Evolutionary conservation across 2,329 filamentous ascomycete species (phyloP).

Genomic region (Didymella sp.): DNA sequence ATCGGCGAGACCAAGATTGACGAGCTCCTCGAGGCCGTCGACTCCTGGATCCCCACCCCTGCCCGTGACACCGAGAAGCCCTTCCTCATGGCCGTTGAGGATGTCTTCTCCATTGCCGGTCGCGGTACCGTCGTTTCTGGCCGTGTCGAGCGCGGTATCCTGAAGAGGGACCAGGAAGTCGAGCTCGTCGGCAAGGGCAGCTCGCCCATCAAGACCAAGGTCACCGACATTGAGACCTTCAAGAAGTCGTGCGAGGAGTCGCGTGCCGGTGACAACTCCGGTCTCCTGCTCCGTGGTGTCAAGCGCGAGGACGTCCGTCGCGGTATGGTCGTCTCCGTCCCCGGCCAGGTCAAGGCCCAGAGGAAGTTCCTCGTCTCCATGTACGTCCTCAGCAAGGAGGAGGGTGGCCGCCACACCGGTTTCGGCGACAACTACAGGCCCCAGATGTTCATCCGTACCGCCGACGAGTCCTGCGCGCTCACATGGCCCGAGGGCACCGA

Average conservation of each 20-base stretch:
- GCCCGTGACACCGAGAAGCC: slow-evolving; percentile 95
- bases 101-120: slow-evolving; percentile 67
- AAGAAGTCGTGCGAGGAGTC: slow-evolving; percentile 99
- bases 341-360: slow-evolving; percentile 84
- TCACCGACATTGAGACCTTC: slow-evolving; percentile 99
- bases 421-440: slow-evolving; percentile 97
- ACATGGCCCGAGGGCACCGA: slow-evolving; percentile 85
- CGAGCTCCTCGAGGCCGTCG: slow-evolving; percentile 86
- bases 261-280: slow-evolving; percentile 96
- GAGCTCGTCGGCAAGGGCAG: slow-evolving; percentile 90
- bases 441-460: slow-evolving; percentile 94
- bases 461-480: slow-evolving; percentile 76
- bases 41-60: slow-evolving; percentile 95
- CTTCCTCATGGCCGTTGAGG: slow-evolving; percentile 97
- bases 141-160: slow-evolving; percentile 91
- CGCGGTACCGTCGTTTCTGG: slow-evolving; percentile 97
- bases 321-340: slow-evolving; percentile 91
- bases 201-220: slow-evolving; percentile 93
- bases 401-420: slow-evolving; percentile 95
- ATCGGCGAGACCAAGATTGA: slow-evolving; percentile 90
- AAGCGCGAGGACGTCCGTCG: slow-evolving; percentile 93
- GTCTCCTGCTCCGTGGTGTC: slow-evolving; percentile 92
- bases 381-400: slow-evolving; percentile 97
- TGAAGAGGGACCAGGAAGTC: slow-evolving; percentile 94
- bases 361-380: slow-evolving; percentile 93